Percentiles rank a stretch among this genome's conserved stretches.
phyloP scores from a whole-genome alignment of 2,329 filamentous ascomycete species.

The Verticillium albo-atrum region DNA sequence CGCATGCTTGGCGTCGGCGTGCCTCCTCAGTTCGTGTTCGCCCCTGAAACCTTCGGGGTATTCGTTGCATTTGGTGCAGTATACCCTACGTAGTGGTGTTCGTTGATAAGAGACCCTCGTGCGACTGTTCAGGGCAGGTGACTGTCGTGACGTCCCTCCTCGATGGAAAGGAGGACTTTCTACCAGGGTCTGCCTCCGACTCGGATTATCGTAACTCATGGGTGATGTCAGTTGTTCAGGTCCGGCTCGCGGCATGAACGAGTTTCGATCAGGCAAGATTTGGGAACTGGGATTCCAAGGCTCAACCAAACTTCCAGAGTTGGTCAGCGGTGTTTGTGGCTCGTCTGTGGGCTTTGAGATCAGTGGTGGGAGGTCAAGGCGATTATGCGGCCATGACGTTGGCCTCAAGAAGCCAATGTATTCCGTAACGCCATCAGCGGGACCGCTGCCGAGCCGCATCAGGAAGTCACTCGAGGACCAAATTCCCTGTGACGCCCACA shows the following conservation, averaged over 20 bases:
- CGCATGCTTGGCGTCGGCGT: slow-evolving; percentile 56
- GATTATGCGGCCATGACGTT: slow-evolving; percentile 13
- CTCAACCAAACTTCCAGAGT: slow-evolving; percentile 32
- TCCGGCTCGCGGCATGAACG: slow-evolving; percentile 19
- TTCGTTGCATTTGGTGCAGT: slow-evolving; percentile 74
- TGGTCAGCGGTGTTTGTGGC: slow-evolving; percentile 29
- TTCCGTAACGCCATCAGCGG: slow-evolving; percentile 13
- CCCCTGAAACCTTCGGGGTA: slow-evolving; percentile 85
- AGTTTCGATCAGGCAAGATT: slow-evolving; percentile 19
- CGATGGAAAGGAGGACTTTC: slow-evolving; percentile 38
- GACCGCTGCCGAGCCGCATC: slow-evolving; percentile 40
- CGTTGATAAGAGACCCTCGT: slow-evolving; percentile 43
- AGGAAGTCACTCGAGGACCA: slow-evolving; percentile 46
- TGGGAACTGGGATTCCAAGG: slow-evolving; percentile 25
- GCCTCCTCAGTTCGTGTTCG: slow-evolving; percentile 77
- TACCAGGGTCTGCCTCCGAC: slow-evolving; percentile 41
- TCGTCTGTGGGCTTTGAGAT: slow-evolving; percentile 27
- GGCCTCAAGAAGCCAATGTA: neutral
- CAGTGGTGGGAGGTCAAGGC: slow-evolving; percentile 23
- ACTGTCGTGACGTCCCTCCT: slow-evolving; percentile 31
- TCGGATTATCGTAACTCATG: slow-evolving; percentile 20
- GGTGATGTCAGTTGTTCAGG: slow-evolving; percentile 26
- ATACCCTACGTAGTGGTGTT: slow-evolving; percentile 64
- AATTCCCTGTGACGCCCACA: slow-evolving; percentile 43
- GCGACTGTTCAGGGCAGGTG: slow-evolving; percentile 33